Evolutionary conservation across 2,329 filamentous ascomycete genomes (phyloP), one percentile per base, ranked within the genome.

Genomic region (Nectriaceae sp.): DNA sequence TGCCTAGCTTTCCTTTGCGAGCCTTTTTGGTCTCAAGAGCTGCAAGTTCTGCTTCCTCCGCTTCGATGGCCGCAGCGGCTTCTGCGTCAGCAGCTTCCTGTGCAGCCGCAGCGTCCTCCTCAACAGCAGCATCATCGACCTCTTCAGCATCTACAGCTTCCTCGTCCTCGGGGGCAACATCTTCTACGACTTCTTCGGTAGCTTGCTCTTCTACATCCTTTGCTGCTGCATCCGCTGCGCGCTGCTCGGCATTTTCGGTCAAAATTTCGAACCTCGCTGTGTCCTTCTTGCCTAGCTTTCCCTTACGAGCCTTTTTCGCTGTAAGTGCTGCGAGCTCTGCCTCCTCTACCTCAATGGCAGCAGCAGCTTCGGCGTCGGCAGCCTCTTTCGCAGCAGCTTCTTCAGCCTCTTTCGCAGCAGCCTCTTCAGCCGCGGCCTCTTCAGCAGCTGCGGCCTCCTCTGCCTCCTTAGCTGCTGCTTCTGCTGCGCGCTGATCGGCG

Each of bases 1-100:
- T 79, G 5, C 58, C 61, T 8, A 76, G 55, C 50, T 68, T 78
- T 49, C 67, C 65, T 62, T 76, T 82, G 57, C 74, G 78, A 6
- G 69, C 70, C 55, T 77, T 79, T 60, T 79, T 82, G 22, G 70
- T 67, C 36, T 73, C 74, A 3, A 78, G 62, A 2, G 65, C 60
- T 20, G 65, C 70, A 3, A 76, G 57, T 46, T 77, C 70, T 19
- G 65, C 61, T 51, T 74, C 69, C 42, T 73, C 67, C n/a, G 54
- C 50, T 3, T 53, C 53, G 36, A 57, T 47, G 19, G 47, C 56
- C 41, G 52, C 55, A 11, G 46, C 49, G n/a, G 35, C 47, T 29
- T 56, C 54, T 21, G 44, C 40, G 15, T 56, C 49, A 11, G 36
- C 44, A 19, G 37, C 20, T 5, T 43, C 46, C 19, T 57, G 42